These are phyloP conservation scores for Dryas octopetala DNA, from an alignment of 306 rosid species.

Conservation along the genomic window DNA sequence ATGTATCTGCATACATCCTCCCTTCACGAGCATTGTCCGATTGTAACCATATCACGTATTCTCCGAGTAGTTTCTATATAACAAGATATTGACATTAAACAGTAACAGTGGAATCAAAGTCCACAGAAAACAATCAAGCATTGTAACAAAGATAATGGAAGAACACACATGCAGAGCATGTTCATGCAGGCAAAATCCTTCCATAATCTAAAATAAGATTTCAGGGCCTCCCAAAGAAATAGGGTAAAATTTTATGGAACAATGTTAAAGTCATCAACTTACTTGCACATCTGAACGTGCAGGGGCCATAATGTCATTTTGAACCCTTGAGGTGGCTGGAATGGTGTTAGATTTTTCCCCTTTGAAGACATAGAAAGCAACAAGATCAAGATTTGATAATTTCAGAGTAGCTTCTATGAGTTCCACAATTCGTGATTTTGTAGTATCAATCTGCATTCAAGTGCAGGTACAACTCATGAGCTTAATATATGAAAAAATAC, in stretches of 20 bases:
- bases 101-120: neutral
- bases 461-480: constrained; percentile 20
- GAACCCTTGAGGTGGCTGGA: constrained; percentile 73
- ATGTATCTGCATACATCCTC: constrained; percentile 59
- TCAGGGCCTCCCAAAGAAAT: constrained; percentile 1
- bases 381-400: constrained; percentile 79
- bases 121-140: neutral
- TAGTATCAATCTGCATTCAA: constrained; percentile 67
- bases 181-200: neutral
- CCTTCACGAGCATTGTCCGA: constrained; percentile 66
- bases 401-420: constrained; percentile 68
- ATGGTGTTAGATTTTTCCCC: constrained; percentile 51
- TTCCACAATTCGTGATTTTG: constrained; percentile 70
- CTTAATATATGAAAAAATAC: neutral
- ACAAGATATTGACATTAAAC: constrained; percentile 19
- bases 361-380: constrained; percentile 69
- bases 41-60: constrained; percentile 64
- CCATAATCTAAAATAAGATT: neutral
- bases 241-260: constrained; percentile 14
- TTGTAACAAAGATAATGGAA: constrained; percentile 5
- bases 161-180: neutral
- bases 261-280: constrained; percentile 29
- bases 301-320: constrained; percentile 73
- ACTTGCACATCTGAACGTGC: constrained; percentile 68
- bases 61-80: constrained; percentile 64